Conservation (phyloP, 2,329 filamentous ascomycete species). For the Polychaeton citri region DNA sequence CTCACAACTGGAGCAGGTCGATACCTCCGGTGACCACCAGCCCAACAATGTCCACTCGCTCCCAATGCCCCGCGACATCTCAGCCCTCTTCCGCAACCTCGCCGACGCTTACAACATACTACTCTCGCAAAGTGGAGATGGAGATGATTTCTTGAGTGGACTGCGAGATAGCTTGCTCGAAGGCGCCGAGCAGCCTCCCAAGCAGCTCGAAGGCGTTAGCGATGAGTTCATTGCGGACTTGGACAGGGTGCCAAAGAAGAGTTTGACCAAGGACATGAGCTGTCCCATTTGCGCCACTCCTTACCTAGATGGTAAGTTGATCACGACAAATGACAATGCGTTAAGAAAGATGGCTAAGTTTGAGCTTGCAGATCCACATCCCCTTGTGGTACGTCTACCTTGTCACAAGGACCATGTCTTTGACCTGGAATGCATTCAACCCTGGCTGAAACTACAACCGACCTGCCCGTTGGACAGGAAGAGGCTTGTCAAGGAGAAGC, state of each 20-base stretch:
- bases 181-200: slow-evolving; percentile 45
- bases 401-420: slow-evolving; percentile 50
- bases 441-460: slow-evolving; percentile 50
- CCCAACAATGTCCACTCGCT: slow-evolving; percentile 43
- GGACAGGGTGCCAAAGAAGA: slow-evolving; percentile 44
- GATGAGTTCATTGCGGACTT: slow-evolving; percentile 49
- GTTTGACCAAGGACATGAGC: slow-evolving; percentile 37
- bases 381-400: slow-evolving; percentile 49
- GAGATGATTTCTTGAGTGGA: slow-evolving; percentile 33
- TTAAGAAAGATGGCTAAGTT: background rate
- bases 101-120: slow-evolving; percentile 49
- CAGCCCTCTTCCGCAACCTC: slow-evolving; percentile 45
- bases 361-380: slow-evolving; percentile 36
- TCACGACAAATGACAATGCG: background rate
- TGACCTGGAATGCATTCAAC: slow-evolving; percentile 51
- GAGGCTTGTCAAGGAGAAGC: slow-evolving; percentile 42
- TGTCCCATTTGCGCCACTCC: slow-evolving; percentile 50
- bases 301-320: slow-evolving; percentile 41
- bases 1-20: slow-evolving; percentile 45
- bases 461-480: slow-evolving; percentile 51
- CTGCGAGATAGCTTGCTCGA: slow-evolving; percentile 44
- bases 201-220: slow-evolving; percentile 46
- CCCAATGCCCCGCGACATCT: slow-evolving; percentile 47
- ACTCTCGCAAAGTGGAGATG: slow-evolving; percentile 19
- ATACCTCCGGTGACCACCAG: slow-evolving; percentile 37